phyloP scores from a whole-genome alignment of 140 eudicot genomes.

The Ambrosia hybrid region DNA sequence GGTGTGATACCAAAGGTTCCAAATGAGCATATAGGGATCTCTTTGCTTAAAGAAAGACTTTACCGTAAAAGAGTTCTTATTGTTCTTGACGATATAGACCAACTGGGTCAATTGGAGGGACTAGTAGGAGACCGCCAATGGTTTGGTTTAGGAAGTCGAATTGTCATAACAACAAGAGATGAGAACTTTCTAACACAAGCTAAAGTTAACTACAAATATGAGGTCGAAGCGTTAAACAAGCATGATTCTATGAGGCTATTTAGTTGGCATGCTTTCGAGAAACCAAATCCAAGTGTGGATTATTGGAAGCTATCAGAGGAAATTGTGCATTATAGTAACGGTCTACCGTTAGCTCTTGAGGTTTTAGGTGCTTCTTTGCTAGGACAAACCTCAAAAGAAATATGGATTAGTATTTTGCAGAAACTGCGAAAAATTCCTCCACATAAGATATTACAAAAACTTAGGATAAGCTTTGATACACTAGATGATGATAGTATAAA shows the following conservation, averaged over 20 bases:
- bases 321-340: slow-evolving; percentile 7
- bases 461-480: slow-evolving; percentile 42
- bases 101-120: background rate
- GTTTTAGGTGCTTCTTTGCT: slow-evolving; percentile 44
- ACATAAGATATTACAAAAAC: slow-evolving; percentile 4
- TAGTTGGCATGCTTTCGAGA: slow-evolving; percentile 43
- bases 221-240: slow-evolving; percentile 15
- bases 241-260: slow-evolving; percentile 39
- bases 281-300: background rate
- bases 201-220: slow-evolving; percentile 14
- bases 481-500: slow-evolving; percentile 30
- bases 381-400: slow-evolving; percentile 12
- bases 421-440: slow-evolving; percentile 17
- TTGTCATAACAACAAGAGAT: slow-evolving; percentile 45
- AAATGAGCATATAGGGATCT: slow-evolving; percentile 14
- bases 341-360: slow-evolving; percentile 35
- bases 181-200: slow-evolving; percentile 10
- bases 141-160: slow-evolving; percentile 43
- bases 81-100: slow-evolving; percentile 31
- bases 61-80: slow-evolving; percentile 18
- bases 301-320: background rate
- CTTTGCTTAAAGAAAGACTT: slow-evolving; percentile 4
- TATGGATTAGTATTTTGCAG: slow-evolving; percentile 24
- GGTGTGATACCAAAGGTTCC: slow-evolving; percentile 10
- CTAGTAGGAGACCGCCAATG: slow-evolving; percentile 12